Evolutionary conservation across 2,329 filamentous ascomycete species (phyloP), one percentile per base, ranked within the genome.

Genomic region (Nigrospora oryzae): DNA sequence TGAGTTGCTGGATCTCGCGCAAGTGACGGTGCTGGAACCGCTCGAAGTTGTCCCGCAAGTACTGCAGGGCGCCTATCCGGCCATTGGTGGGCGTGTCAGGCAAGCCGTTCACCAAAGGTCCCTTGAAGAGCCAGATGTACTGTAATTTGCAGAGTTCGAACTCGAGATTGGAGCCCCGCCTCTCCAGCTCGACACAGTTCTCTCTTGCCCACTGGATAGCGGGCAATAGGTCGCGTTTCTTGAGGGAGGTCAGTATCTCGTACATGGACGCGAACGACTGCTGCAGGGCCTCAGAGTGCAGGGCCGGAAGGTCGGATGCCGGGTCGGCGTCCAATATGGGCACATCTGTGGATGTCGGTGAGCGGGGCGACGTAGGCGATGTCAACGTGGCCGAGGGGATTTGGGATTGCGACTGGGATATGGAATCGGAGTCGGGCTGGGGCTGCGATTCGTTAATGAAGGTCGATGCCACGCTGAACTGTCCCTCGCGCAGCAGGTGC

Each of bases 401-500:
- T n/a, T 66, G 60, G 14, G 41, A 34, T 30, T 48, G 46, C 7
- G 39, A 40, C 31, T 41, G 38, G 38, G 41, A 40, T 14, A 35
- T 45, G 15, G 43, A 47, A 10, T 30, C 30, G 33, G 43, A 19
- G 8, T 47, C 40, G 10, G 51, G 45, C 16, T 53, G 52, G 11
- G 69, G 63, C 47, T 69, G 65, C 14, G 70, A 79, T 69, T 97
- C 93, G 13, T 76, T 70, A 40, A 95, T 79, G 55, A 98, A 96
- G 1, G 83, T 89, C 14, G 83, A 81, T 12, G 91, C 91, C 2
- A 95, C 90, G 17, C 75, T 76, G 63, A 98, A 98, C 60, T 95
- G 86, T 40, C 93, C 93, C 67, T 97, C 91, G 36, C 93, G 86
- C 35, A 98, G 76, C 17, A 98, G 77, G 60, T 98, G 93, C 89